These are phyloP conservation scores for Sporothrix brunneoviolacea DNA, from an alignment of 2,329 filamentous ascomycete genomes.

Conservation along the genomic window DNA sequence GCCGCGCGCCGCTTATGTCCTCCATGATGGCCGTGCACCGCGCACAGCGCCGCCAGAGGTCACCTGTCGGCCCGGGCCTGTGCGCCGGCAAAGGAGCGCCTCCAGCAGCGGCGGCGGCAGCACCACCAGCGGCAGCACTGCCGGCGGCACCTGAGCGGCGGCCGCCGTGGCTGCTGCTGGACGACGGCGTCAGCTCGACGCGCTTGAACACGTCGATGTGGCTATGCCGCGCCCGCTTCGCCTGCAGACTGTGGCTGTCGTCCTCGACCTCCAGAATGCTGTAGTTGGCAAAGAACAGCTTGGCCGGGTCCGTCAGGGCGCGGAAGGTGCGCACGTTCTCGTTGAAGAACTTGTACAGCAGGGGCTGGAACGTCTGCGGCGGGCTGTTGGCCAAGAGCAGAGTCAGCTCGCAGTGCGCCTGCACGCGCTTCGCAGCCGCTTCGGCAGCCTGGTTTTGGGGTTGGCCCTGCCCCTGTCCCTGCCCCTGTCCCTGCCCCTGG, in stretches of 20 bases:
- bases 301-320: constrained; percentile 54
- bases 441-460: constrained; percentile 32
- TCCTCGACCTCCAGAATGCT: constrained; percentile 60
- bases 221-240: constrained; percentile 29
- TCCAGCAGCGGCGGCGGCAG: background rate
- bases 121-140: constrained; percentile 33
- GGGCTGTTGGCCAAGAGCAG: constrained; percentile 45
- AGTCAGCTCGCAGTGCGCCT: constrained; percentile 43
- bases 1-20: constrained; percentile 42
- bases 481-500: background rate
- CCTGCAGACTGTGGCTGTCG: constrained; percentile 42
- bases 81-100: background rate
- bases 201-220: constrained; percentile 53
- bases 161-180: background rate
- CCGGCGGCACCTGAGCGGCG: constrained; percentile 23
- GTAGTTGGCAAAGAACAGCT: constrained; percentile 68
- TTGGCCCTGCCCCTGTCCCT: constrained; percentile 12
- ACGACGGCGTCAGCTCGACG: constrained; percentile 37
- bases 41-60: constrained; percentile 43
- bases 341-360: constrained; percentile 61
- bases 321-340: constrained; percentile 53
- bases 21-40: constrained; percentile 62
- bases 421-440: constrained; percentile 37
- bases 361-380: constrained; percentile 41
- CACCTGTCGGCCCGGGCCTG: constrained; percentile 1